Conservation (phyloP, 495 filamentous ascomycete species). For the Aspergillus affinis region DNA sequence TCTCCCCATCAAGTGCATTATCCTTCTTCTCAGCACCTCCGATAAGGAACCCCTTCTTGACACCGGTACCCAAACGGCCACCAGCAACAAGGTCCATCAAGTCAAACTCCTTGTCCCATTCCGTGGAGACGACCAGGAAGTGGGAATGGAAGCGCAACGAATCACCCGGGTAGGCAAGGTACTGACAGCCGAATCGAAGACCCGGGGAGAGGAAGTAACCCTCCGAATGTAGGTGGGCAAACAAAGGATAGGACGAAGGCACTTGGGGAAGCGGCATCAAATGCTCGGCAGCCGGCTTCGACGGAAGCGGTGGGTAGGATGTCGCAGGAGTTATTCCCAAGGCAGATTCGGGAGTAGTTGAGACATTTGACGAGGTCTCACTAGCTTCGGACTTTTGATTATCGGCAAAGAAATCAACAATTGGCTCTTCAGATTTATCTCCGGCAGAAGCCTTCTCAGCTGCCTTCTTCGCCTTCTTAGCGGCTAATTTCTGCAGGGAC, state of each 20-base stretch:
- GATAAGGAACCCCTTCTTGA: conserved; percentile 92
- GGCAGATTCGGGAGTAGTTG: conserved; percentile 15
- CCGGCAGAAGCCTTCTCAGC: conserved; percentile 28
- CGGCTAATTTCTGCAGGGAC: conserved; percentile 41
- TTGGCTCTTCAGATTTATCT: conserved; percentile 21
- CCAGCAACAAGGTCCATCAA: conserved; percentile 81
- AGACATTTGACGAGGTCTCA: conserved; percentile 24
- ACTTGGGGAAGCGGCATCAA: conserved; percentile 42
- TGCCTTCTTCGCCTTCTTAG: conserved; percentile 37
- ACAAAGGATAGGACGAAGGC: conserved; percentile 49
- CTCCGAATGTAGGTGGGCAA: conserved; percentile 69
- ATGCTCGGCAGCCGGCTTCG: conserved; percentile 30
- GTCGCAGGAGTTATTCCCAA: conserved; percentile 60
- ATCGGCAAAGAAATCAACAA: conserved; percentile 46
- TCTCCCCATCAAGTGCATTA: conserved; percentile 25
- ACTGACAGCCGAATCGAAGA: conserved; percentile 91
- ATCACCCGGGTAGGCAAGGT: conserved; percentile 92
- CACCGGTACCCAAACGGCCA: conserved; percentile 84
- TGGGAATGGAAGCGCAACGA: conserved; percentile 93
- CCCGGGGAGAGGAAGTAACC: conserved; percentile 90
- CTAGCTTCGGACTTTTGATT: conserved; percentile 17
- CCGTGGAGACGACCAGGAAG: conserved; percentile 74
- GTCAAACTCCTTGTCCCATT: conserved; percentile 83
- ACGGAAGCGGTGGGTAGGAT: conserved; percentile 52
- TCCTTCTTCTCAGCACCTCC: conserved; percentile 58